A percentile compares a stretch with the other conserved stretches of the same genome.
Conservation (phyloP, 768 basidiomycete genomes). For the Suillus hirtellus region DNA sequence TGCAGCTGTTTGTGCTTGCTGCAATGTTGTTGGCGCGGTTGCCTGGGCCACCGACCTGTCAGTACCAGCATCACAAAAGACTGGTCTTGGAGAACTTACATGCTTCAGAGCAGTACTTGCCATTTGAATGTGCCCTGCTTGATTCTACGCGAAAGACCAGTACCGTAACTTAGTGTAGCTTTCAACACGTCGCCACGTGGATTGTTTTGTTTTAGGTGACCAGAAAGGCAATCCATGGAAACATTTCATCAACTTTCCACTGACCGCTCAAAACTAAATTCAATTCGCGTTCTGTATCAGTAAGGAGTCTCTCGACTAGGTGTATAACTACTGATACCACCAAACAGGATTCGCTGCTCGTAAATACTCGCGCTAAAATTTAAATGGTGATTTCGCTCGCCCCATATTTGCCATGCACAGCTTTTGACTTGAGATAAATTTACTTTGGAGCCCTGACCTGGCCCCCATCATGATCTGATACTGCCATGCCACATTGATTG, state of each 20-base stretch:
- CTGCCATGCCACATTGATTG: background rate
- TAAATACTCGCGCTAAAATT: background rate
- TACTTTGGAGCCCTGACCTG: background rate
- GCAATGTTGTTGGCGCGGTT: slow-evolving; percentile 61
- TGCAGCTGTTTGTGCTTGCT: slow-evolving; percentile 85
- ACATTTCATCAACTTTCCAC: background rate
- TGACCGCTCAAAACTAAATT: background rate
- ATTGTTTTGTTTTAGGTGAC: slow-evolving; percentile 2
- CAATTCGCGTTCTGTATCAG: background rate
- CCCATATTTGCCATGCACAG: background rate
- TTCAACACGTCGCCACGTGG: slow-evolving; percentile 11
- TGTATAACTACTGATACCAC: background rate
- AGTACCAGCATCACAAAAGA: slow-evolving; percentile 16
- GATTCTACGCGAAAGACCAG: background rate
- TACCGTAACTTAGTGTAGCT: background rate
- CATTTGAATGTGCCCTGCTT: slow-evolving; percentile 29
- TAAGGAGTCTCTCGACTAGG: background rate
- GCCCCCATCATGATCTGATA: background rate
- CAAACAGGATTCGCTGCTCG: background rate
- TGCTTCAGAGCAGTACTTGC: slow-evolving; percentile 47
- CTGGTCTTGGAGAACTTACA: slow-evolving; percentile 28
- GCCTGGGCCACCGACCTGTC: slow-evolving; percentile 35
- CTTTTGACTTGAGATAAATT: background rate
- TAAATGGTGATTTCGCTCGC: too few species aligned
- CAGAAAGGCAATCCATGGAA: slow-evolving; percentile 3